Evolutionary conservation across 2,329 filamentous ascomycete species (phyloP).

Genomic region (Colletotrichum lindemuthianum): DNA sequence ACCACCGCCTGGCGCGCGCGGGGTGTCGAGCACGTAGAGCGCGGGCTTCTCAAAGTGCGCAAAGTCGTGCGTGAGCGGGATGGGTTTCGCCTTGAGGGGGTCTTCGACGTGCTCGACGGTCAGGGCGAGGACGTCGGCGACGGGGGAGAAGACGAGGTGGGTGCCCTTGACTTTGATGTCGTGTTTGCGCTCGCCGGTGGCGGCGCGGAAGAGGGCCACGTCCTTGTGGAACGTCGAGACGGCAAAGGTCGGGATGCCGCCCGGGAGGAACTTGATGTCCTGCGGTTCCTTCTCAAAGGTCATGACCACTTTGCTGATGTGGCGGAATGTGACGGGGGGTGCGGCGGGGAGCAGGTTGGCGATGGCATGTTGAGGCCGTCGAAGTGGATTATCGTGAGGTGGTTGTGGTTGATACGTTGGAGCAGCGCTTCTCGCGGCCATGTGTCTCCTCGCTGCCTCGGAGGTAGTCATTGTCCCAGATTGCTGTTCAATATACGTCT

Average conservation of each 20-base stretch:
- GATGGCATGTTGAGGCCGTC: not conserved
- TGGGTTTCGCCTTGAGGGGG: not conserved
- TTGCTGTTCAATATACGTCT: slow-evolving; percentile 14
- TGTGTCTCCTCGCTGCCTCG: not conserved
- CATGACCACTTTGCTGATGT: slow-evolving; percentile 24
- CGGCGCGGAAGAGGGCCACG: slow-evolving; percentile 25
- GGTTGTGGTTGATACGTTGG: not conserved
- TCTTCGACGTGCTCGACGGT: slow-evolving; percentile 25
- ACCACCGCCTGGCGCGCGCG: not conserved
- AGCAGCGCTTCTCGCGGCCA: not conserved
- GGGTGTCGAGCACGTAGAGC: slow-evolving; percentile 13
- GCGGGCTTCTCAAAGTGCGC: slow-evolving; percentile 21
- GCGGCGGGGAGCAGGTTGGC: not conserved
- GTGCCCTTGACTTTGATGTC: slow-evolving; percentile 22
- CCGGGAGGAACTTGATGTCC: slow-evolving; percentile 24
- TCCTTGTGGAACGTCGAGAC: slow-evolving; percentile 27
- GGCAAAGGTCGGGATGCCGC: slow-evolving; percentile 15
- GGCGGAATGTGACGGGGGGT: slow-evolving; percentile 14
- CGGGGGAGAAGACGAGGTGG: slow-evolving; percentile 24
- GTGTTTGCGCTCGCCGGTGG: not conserved
- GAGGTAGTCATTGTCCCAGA: not conserved
- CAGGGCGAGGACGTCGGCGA: slow-evolving; percentile 15
- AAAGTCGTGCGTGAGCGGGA: slow-evolving; percentile 22
- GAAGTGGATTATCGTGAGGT: not conserved
- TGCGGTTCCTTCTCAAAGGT: slow-evolving; percentile 28